A percentile compares a stretch with the other conserved stretches of the same genome.
These are phyloP conservation scores for Inonotus hispidus DNA, from an alignment of 1,284 basidiomycete species.

Conservation along the genomic window DNA sequence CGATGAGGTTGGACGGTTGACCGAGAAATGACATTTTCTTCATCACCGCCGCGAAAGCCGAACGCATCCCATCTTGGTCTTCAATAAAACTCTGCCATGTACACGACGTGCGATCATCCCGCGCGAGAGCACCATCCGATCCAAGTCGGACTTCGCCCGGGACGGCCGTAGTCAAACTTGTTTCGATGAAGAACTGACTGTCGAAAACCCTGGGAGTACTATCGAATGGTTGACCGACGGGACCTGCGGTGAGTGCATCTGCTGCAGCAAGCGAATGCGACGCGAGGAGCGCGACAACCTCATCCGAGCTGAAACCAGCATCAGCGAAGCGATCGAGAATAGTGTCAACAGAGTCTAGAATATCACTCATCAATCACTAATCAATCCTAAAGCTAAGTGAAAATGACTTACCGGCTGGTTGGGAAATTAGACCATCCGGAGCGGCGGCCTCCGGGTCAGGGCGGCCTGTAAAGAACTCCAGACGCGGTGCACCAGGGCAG, in stretches of 20 bases:
- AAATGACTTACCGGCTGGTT: conserved; percentile 28
- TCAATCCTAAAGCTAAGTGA: background rate
- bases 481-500: conserved; percentile 38
- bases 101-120: conserved; percentile 31
- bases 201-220: conserved; percentile 35
- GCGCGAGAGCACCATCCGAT: conserved; percentile 32
- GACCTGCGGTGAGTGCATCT: conserved; percentile 28
- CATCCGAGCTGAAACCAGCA: conserved; percentile 34
- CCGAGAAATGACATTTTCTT: conserved; percentile 18
- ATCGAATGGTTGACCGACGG: conserved; percentile 34
- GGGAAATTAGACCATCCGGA: conserved; percentile 34
- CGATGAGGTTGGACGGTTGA: conserved; percentile 15
- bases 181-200: conserved; percentile 37
- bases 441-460: conserved; percentile 30
- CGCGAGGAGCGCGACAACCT: conserved; percentile 39
- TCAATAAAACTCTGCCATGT: conserved; percentile 36
- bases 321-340: conserved; percentile 38
- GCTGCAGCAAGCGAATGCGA: conserved; percentile 36
- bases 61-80: conserved; percentile 30
- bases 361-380: background rate
- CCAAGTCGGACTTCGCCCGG: conserved; percentile 36
- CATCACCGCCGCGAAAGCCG: conserved; percentile 28
- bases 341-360: conserved; percentile 30
- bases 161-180: conserved; percentile 26
- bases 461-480: conserved; percentile 36